These are phyloP conservation scores for Pythium plurisporium DNA, from an alignment of 352 stramenopile genomes.

Conservation along the genomic window DNA sequence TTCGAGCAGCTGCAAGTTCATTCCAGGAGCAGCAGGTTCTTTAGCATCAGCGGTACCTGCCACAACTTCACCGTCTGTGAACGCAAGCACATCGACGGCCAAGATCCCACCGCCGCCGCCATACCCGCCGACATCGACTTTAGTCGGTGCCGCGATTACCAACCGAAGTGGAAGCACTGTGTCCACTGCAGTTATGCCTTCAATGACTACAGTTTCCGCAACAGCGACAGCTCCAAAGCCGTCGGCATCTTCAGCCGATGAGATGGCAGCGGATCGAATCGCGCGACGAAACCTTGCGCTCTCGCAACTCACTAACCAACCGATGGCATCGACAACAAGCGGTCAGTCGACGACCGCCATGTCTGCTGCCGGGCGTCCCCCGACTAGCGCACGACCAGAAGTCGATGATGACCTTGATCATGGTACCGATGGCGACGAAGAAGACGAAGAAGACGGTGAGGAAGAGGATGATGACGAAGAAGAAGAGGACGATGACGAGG, in stretches of 20 bases:
- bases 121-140: constrained; percentile 30
- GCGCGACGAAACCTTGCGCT: constrained; percentile 52
- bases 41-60: neutral
- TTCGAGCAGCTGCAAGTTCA: constrained; percentile 64
- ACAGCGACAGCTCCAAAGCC: neutral
- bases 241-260: neutral
- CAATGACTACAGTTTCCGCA: neutral
- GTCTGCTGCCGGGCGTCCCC: neutral
- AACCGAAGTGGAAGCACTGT: neutral
- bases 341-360: neutral
- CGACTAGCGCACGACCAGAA: constrained; percentile 1
- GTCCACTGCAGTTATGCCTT: neutral
- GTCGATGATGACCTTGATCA: constrained; percentile 25
- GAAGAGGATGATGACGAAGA: constrained; percentile 36
- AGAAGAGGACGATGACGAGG: constrained; percentile 47
- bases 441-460: constrained; percentile 32
- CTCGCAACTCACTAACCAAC: constrained; percentile 46
- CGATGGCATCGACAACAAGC: neutral
- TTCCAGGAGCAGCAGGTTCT: constrained; percentile 14
- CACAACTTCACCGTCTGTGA: neutral
- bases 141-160: neutral
- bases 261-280: constrained; percentile 33
- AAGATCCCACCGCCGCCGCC: constrained; percentile 49
- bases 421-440: constrained; percentile 12
- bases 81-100: neutral